Evolutionary conservation across 164 flowering plant genomes (phyloP), one percentile per base, ranked within the genome.

Genomic region (Vitis amurensis): DNA sequence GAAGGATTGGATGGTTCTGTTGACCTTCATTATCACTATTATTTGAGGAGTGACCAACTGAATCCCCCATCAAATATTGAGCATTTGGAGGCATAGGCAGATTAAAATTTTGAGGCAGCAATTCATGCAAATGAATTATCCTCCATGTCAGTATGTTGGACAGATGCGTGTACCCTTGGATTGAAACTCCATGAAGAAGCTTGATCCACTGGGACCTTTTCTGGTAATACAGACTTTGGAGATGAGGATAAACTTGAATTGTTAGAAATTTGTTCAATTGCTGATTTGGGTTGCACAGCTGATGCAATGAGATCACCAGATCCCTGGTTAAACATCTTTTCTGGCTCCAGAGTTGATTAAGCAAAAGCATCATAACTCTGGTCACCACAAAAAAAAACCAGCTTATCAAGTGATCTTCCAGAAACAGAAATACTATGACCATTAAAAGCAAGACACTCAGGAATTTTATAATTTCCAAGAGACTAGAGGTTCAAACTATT

Each of bases 151-250:
- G 78, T 58, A 11, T 63, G 64, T 47, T 65, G 63, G 48, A 11
- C 23, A 51, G 60, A 65, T 44, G 9, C 52, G 1, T 50, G 61
- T 11, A 59, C 31, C 55, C 6, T 29, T 31, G 63, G 66, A 64
- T 49, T 44, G 17, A 59, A 14, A 73, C 9, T 51, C 12, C 61
- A n/a, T 50, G 52, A 70, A 17, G 70, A 55, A 0, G 4, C 52
- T 49, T 67, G 29, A 60, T 66, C 74, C 50, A 4, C 11, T 48
- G 65, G 23, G 61, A n/a, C 68, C 1, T 17, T n/a, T 60, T 74
- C 68, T 19, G 65, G 63, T 60, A 76, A 58, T 37, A 74, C 73
- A 11, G 77, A 76, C 52, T 68, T 76, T 37, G 79, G 79, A 52
- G 79, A 79, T 37, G 77, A 65, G 7, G 53, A 53, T 60, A 64